phyloP scores from a whole-genome alignment of 139 green algal genomes.

The Bryopsis sp. region DNA sequence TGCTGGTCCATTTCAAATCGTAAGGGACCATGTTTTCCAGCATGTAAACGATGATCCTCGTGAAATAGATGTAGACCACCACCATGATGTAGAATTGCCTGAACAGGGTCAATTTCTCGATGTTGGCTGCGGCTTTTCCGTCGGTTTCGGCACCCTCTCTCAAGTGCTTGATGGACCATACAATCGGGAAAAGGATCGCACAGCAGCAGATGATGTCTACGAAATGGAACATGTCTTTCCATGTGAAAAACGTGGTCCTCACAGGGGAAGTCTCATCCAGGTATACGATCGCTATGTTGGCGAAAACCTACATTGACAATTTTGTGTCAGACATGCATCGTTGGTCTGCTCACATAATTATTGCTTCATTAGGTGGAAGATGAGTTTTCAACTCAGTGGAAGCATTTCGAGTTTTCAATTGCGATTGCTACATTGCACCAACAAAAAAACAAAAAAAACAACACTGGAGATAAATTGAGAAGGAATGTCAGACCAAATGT shows the following conservation, averaged over 20 bases:
- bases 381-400: no score
- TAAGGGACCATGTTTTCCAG: conserved; percentile 41
- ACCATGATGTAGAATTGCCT: conserved; percentile 92
- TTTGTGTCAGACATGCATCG: no score
- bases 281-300: conserved; percentile 88
- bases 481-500: no score
- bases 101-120: conserved; percentile 89
- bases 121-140: conserved; percentile 59
- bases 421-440: no score
- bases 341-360: not conserved
- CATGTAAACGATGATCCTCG: conserved; percentile 94
- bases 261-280: conserved; percentile 77
- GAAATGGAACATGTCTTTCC: conserved; percentile 90
- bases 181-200: conserved; percentile 95
- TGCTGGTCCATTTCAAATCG: conserved; percentile 8
- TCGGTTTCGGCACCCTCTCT: conserved; percentile 47
- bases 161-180: conserved; percentile 95
- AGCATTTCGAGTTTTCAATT: no score
- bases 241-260: conserved; percentile 77
- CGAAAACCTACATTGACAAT: conserved; percentile 70
- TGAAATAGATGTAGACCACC: conserved; percentile 97
- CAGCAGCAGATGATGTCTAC: conserved; percentile 98
- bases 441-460: not conserved
- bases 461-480: not conserved
- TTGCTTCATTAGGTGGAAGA: conserved; percentile 16